These are phyloP conservation scores for Adenanthera pavonina DNA, from an alignment of 306 rosid genomes.

Conservation along the genomic window DNA sequence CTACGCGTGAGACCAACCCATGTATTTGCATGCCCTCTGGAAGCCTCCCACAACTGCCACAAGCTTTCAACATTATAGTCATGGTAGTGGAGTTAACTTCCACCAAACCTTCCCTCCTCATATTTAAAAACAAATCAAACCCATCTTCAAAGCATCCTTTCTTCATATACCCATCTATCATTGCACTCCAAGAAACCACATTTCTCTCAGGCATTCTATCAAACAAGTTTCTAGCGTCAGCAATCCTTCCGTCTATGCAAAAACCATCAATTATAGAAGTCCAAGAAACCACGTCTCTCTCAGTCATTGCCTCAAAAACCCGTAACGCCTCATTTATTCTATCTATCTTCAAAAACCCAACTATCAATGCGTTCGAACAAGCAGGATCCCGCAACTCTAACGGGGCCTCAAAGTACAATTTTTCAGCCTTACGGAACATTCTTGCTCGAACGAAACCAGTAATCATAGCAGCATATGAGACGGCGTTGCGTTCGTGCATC, in stretches of 20 bases:
- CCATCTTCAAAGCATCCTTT: constrained; percentile 61
- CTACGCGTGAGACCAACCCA: constrained; percentile 59
- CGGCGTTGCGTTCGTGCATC: constrained; percentile 58
- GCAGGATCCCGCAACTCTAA: constrained; percentile 54
- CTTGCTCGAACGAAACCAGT: constrained; percentile 68
- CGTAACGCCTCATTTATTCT: constrained; percentile 52
- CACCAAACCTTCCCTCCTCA: constrained; percentile 71
- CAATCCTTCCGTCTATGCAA: constrained; percentile 69
- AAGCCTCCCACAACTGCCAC: constrained; percentile 57
- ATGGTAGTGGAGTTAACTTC: constrained; percentile 69
- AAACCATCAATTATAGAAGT: constrained; percentile 79
- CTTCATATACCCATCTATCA: constrained; percentile 80
- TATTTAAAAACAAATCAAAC: constrained; percentile 61
- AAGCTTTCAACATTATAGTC: constrained; percentile 65
- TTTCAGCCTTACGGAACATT: constrained; percentile 65
- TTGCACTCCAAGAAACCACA: constrained; percentile 80
- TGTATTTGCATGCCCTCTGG: constrained; percentile 79
- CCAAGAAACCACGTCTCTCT: constrained; percentile 78
- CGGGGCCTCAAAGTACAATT: constrained; percentile 58
- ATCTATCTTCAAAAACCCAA: constrained; percentile 69
- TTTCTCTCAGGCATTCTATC: constrained; percentile 69
- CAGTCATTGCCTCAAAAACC: constrained; percentile 59
- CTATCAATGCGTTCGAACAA: constrained; percentile 69
- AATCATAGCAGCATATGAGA: constrained; percentile 77
- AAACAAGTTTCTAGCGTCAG: constrained; percentile 67